phyloP scores from a whole-genome alignment of 345 rosid genomes.

The Raphanus sativus region DNA sequence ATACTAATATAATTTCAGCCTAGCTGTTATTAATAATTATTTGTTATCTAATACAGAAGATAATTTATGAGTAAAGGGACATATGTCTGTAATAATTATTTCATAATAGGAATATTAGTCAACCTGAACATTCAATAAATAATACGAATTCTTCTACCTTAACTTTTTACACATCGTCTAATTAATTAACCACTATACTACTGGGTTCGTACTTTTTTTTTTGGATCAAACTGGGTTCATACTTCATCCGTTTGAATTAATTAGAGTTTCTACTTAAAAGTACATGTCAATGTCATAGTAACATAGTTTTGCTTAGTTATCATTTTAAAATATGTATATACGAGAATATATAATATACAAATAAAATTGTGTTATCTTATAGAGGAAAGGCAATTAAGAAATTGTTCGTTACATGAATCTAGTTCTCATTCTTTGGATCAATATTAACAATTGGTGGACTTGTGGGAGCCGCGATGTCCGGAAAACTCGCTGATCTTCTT shows the following conservation, averaged over 20 bases:
- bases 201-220: background rate
- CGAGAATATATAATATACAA: background rate
- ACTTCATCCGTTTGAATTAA: background rate
- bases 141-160: background rate
- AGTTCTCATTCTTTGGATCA: conserved; percentile 85
- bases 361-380: background rate
- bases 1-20: background rate
- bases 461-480: conserved; percentile 76
- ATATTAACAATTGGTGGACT: conserved; percentile 82
- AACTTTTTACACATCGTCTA: background rate
- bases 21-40: background rate
- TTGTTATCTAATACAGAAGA: background rate
- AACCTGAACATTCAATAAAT: background rate
- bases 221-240: background rate
- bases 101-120: background rate
- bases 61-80: background rate
- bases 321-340: background rate
- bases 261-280: background rate
- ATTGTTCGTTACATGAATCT: conserved; percentile 24
- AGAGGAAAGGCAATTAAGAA: background rate
- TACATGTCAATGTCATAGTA: background rate
- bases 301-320: background rate
- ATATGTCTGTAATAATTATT: background rate
- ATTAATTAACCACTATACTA: background rate
- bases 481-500: conserved; percentile 67